Base-by-base conservation (phyloP, 306 rosid genomes). In the Sphenostylis stenocarpa region DNA sequence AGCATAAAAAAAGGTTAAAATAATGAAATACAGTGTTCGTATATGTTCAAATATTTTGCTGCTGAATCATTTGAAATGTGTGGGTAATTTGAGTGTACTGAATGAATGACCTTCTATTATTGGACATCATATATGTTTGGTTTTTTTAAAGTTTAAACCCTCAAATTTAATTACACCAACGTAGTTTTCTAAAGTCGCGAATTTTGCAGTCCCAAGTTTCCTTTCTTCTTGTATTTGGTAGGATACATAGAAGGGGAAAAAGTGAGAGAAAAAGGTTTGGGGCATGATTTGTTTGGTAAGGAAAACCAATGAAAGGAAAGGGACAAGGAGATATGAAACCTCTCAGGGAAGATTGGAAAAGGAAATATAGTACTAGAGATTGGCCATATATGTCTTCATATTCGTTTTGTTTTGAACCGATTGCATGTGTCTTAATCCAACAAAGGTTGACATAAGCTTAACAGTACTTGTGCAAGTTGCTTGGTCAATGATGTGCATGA, bases 281-380 rank as follows among this genome's bases (percentile, higher is more conserved):
- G 23, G 3, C 41, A 60, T 29, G 21, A 29, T 28, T 60, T 60
- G 66, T 60, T 60, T 60, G 67, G 44, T n/a, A 62, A 62, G 68
- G 16, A 62, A 33, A 33, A 31, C 19, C 45, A 62, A 34, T 33
- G 44, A n/a, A 62, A n/a, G 68, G 24, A 62, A 33, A 20, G 68
- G 12, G 13, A 36, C n/a, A 45, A 45, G 1, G 19, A 24, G 4
- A 17, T 24, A 11, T 19, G 47, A n/a, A 63, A 36, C 7, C 43
- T 63, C 48, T 63, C 10, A 56, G 45, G 24, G 45, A 33, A 21
- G 45, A n/a, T 36, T 9, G 69, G 28, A 63, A 63, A 63, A 2
- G 69, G 48, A 63, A 63, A 63, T 10, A 63, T 10, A 36, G 48
- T 63, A 63, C 69, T 17, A 62, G 26, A 63, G 69, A 63, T 45